Percentiles rank a stretch among this genome's conserved stretches.
Evolutionary conservation across 768 basidiomycete genomes (phyloP).

Genomic region (Boletus rubescentipes): DNA sequence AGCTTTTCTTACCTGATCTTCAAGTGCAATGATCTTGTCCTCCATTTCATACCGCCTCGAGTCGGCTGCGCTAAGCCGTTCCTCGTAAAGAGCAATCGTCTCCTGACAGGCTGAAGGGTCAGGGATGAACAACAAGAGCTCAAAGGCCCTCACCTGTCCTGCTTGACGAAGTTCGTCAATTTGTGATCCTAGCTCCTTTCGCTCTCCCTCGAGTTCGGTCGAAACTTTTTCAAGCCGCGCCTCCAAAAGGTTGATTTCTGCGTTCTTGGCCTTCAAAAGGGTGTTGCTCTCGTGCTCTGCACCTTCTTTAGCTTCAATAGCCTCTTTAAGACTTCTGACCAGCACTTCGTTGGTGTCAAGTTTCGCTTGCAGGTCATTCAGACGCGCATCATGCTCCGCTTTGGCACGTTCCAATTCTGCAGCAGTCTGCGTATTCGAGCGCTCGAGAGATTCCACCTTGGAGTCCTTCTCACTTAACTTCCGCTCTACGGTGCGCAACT

Average conservation of each 20-base stretch:
- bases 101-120: slow-evolving; percentile 48
- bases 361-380: slow-evolving; percentile 43
- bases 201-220: slow-evolving; percentile 54
- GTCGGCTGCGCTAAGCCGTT: slow-evolving; percentile 72
- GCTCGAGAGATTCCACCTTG: slow-evolving; percentile 49
- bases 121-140: not conserved
- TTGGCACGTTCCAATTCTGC: slow-evolving; percentile 47
- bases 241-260: slow-evolving; percentile 58
- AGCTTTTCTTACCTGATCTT: slow-evolving; percentile 44
- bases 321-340: slow-evolving; percentile 49
- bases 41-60: slow-evolving; percentile 77
- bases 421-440: slow-evolving; percentile 35
- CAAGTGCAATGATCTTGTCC: slow-evolving; percentile 55
- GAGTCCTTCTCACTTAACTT: slow-evolving; percentile 43
- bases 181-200: slow-evolving; percentile 64
- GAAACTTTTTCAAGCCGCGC: slow-evolving; percentile 44
- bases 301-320: slow-evolving; percentile 51
- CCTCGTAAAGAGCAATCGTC: slow-evolving; percentile 95
- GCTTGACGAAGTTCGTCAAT: slow-evolving; percentile 86
- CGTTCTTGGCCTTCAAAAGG: slow-evolving; percentile 54
- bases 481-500: slow-evolving; percentile 42
- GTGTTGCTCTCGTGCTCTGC: slow-evolving; percentile 50
- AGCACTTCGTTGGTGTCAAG: slow-evolving; percentile 45
- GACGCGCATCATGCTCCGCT: slow-evolving; percentile 42
- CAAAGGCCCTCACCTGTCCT: slow-evolving; percentile 63